Percentiles rank a stretch among this genome's conserved stretches.
Conservation (phyloP, 1,139 yeast genomes). For the Hansenula lynferdii region DNA sequence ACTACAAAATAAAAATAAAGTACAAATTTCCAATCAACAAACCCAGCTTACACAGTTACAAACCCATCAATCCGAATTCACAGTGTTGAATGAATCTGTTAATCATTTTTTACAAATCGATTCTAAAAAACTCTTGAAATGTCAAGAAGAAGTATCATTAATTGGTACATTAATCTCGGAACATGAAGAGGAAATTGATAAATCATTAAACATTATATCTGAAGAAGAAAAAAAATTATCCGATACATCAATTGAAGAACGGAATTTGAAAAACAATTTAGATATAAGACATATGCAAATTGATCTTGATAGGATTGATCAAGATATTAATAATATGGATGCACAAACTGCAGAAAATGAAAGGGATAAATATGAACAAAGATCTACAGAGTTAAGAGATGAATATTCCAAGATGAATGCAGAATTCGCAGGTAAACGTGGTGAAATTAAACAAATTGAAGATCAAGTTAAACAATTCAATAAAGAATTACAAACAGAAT, state of each 20-base stretch:
- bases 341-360: constrained; percentile 59
- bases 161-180: constrained; percentile 41
- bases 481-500: constrained; percentile 65
- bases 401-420: constrained; percentile 56
- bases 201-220: constrained; percentile 23
- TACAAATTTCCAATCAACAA: constrained; percentile 4
- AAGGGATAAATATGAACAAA: constrained; percentile 57
- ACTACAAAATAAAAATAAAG: constrained; percentile 8
- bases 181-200: constrained; percentile 47
- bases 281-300: constrained; percentile 39
- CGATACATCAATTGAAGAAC: constrained; percentile 47
- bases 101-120: constrained; percentile 34
- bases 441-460: constrained; percentile 80
- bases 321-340: constrained; percentile 39
- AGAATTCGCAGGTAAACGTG: constrained; percentile 70
- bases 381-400: constrained; percentile 50
- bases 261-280: constrained; percentile 50
- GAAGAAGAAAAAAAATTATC: constrained; percentile 34
- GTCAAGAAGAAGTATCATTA: constrained; percentile 40
- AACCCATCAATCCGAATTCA: constrained; percentile 10
- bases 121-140: constrained; percentile 33
- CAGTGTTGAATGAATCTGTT: constrained; percentile 7
- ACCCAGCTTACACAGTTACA: constrained; percentile 10
- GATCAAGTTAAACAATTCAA: constrained; percentile 59
- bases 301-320: constrained; percentile 30